Base-by-base conservation (phyloP, 1,284 basidiomycete species). In the Puccinia sorghi region DNA sequence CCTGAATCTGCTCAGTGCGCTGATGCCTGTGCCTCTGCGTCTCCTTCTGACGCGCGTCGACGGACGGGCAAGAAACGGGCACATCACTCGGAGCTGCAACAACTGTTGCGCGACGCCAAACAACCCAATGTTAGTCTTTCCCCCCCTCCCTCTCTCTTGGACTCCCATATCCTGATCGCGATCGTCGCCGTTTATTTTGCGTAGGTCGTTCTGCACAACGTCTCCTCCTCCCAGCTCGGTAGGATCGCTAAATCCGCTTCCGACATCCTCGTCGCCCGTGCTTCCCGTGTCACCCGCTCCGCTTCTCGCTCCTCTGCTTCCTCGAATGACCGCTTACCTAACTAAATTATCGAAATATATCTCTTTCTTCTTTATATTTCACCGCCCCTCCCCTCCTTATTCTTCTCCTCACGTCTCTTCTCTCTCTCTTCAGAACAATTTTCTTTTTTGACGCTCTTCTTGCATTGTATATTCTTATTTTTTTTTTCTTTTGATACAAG, bases 341-440 rank as follows among this genome's bases (percentile, higher is more conserved):
- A 69, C 52, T 69, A n/a, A 69, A 27, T 57, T 11, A 57, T 57
- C 12, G n/a, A n/a, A n/a, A n/a, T n/a, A n/a, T n/a, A n/a, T n/a
- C n/a, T n/a, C n/a, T n/a, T n/a, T n/a, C n/a, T n/a, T n/a, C n/a
- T n/a, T n/a, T n/a, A n/a, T n/a, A n/a, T n/a, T n/a, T n/a, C n/a
- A n/a, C n/a, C n/a, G n/a, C n/a, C n/a, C n/a, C n/a, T n/a, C n/a
- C n/a, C n/a, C n/a, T n/a, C n/a, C n/a, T n/a, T n/a, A n/a, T n/a
- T n/a, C n/a, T n/a, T n/a, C n/a, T n/a, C n/a, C n/a, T n/a, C n/a
- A n/a, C n/a, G n/a, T n/a, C n/a, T n/a, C n/a, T n/a, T n/a, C n/a
- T n/a, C n/a, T n/a, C n/a, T n/a, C n/a, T n/a, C n/a, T n/a, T n/a
- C n/a, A n/a, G n/a, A n/a, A n/a, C n/a, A n/a, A n/a, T n/a, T n/a